Evolutionary conservation across 768 basidiomycete genomes (phyloP).

Genomic region (Lactifluus echinatus): DNA sequence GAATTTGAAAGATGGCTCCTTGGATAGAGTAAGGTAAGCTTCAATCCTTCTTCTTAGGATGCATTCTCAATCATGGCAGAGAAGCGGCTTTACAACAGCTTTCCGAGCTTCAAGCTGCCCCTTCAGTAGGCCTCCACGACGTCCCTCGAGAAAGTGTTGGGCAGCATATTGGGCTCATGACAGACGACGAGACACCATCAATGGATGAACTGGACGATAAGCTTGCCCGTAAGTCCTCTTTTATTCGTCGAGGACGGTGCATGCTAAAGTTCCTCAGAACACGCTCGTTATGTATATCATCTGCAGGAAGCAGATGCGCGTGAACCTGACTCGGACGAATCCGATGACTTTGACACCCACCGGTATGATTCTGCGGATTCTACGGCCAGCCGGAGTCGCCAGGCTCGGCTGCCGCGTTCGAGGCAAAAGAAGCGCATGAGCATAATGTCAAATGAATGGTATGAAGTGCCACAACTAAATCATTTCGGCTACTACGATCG

Average conservation of each 20-base stretch:
- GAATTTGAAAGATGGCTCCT: slow-evolving; percentile 70
- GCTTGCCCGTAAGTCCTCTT: slow-evolving; percentile 54
- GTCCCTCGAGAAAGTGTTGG: slow-evolving; percentile 66
- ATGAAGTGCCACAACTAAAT: slow-evolving; percentile 41
- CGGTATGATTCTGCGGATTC: slow-evolving; percentile 35
- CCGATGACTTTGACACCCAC: slow-evolving; percentile 25
- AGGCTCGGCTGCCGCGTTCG: slow-evolving; percentile 25
- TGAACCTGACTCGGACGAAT: slow-evolving; percentile 24
- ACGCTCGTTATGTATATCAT: slow-evolving; percentile 49
- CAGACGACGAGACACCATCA: slow-evolving; percentile 34
- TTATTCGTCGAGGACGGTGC: background rate
- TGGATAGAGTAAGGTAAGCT: slow-evolving; percentile 66
- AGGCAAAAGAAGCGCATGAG: slow-evolving; percentile 53
- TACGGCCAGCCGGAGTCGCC: slow-evolving; percentile 24
- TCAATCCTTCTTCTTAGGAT: slow-evolving; percentile 21
- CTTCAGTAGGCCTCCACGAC: slow-evolving; percentile 80
- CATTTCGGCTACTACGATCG: slow-evolving; percentile 35
- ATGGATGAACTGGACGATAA: slow-evolving; percentile 58
- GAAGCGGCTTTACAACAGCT: slow-evolving; percentile 45
- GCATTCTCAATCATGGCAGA: slow-evolving; percentile 39
- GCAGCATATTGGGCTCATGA: slow-evolving; percentile 49
- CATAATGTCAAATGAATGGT: slow-evolving; percentile 51
- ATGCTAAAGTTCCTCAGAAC: slow-evolving; percentile 35
- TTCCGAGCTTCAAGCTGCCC: slow-evolving; percentile 57
- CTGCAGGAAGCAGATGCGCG: slow-evolving; percentile 24